Conservation (phyloP, 2,329 filamentous ascomycete genomes). For the Beauveria medogensis region DNA sequence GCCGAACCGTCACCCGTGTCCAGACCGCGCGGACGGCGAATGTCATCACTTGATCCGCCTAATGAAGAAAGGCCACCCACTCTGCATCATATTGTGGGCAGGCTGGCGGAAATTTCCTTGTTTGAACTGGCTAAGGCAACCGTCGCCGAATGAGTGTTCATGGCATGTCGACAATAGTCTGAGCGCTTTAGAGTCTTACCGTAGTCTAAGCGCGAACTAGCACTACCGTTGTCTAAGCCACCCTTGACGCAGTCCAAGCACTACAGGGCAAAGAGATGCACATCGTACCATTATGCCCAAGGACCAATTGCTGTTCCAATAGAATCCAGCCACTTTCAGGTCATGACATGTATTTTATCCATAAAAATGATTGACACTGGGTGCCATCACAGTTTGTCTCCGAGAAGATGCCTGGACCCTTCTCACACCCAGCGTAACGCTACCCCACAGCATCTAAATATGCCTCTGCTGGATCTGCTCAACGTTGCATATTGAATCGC, state of each 20-base stretch:
- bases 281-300: neutral
- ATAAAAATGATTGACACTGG: too few species aligned
- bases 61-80: neutral
- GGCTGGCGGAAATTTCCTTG: neutral
- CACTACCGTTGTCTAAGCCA: neutral
- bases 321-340: too few species aligned
- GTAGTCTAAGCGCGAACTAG: neutral
- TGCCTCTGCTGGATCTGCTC: too few species aligned
- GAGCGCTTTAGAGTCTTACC: too few species aligned
- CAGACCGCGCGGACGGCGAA: neutral
- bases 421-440: too few species aligned
- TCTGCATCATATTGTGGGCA: neutral
- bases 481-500: too few species aligned
- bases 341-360: neutral
- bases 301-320: neutral
- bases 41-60: neutral
- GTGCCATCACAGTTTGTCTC: too few species aligned
- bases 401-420: too few species aligned
- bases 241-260: neutral
- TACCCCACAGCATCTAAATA: too few species aligned
- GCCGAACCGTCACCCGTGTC: neutral
- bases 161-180: neutral
- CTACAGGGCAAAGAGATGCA: neutral
- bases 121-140: neutral
- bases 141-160: neutral